Evolutionary conservation across 441 rosid species (phyloP).

Genomic region (Pelargonium fulgidum): DNA sequence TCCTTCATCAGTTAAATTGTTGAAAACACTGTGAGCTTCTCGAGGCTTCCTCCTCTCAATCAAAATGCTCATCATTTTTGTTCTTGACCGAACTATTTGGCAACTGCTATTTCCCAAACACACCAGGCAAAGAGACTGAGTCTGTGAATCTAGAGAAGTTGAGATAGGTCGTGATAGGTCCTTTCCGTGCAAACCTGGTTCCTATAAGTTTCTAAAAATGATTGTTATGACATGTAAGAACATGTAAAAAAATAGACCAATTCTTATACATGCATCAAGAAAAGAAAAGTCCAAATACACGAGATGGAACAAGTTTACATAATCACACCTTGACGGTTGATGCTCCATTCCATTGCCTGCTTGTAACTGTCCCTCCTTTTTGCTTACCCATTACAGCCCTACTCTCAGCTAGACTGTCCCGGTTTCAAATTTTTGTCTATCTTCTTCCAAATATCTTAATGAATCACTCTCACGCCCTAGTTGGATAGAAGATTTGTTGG

Average conservation of each 20-base stretch:
- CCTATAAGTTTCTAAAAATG: conserved; percentile 31
- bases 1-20: conserved; percentile 60
- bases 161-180: conserved; percentile 34
- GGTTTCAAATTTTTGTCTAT: background rate
- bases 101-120: conserved; percentile 57
- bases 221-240: background rate
- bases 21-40: conserved; percentile 62
- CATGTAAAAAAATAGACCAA: background rate
- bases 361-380: conserved; percentile 32
- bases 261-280: background rate
- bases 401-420: conserved; percentile 4
- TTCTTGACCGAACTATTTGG: conserved; percentile 64
- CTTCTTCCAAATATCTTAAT: conserved; percentile 8
- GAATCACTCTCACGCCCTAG: conserved; percentile 13
- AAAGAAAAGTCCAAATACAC: background rate
- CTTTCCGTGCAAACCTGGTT: conserved; percentile 27
- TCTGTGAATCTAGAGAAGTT: conserved; percentile 21
- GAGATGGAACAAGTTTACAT: background rate
- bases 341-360: conserved; percentile 31
- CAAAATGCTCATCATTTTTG: conserved; percentile 70
- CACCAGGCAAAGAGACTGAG: conserved; percentile 37
- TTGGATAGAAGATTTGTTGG: conserved; percentile 11
- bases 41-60: conserved; percentile 66
- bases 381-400: conserved; percentile 33
- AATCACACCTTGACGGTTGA: conserved; percentile 35